Evolutionary conservation across 768 basidiomycete genomes (phyloP).

Genomic region (Hygrophoropsis aurantiaca): DNA sequence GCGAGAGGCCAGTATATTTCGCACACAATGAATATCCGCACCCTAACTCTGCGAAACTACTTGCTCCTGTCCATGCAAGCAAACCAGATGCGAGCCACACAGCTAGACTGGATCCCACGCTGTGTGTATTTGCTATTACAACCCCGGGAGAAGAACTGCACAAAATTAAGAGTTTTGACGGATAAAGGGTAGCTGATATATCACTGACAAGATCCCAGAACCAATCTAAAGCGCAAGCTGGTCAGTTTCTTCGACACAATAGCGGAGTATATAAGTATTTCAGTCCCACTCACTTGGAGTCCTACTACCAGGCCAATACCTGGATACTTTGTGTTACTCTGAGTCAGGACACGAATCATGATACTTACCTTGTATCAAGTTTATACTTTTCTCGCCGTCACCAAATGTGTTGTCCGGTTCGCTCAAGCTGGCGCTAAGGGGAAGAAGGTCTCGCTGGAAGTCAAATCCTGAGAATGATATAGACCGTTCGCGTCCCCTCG

Average conservation of each 20-base stretch:
- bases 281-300: conserved; percentile 54
- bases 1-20: conserved; percentile 37
- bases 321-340: conserved; percentile 25
- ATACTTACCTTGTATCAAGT: conserved; percentile 69
- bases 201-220: conserved; percentile 88
- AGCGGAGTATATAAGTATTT: background rate
- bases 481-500: conserved; percentile 44
- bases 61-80: conserved; percentile 93
- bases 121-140: conserved; percentile 83
- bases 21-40: conserved; percentile 67
- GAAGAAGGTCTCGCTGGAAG: conserved; percentile 75
- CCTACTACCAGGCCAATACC: conserved; percentile 88
- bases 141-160: conserved; percentile 88
- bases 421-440: conserved; percentile 73
- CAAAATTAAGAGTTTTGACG: conserved; percentile 5
- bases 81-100: conserved; percentile 86
- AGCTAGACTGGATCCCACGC: conserved; percentile 83
- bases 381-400: conserved; percentile 69
- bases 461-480: conserved; percentile 78
- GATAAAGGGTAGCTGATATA: background rate
- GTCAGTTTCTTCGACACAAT: conserved; percentile 5
- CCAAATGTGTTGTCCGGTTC: conserved; percentile 56
- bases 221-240: conserved; percentile 56
- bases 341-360: background rate
- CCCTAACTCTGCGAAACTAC: conserved; percentile 91